Conservation (phyloP, 2,329 filamentous ascomycete species). For the Cordyceps fumosorosea region DNA sequence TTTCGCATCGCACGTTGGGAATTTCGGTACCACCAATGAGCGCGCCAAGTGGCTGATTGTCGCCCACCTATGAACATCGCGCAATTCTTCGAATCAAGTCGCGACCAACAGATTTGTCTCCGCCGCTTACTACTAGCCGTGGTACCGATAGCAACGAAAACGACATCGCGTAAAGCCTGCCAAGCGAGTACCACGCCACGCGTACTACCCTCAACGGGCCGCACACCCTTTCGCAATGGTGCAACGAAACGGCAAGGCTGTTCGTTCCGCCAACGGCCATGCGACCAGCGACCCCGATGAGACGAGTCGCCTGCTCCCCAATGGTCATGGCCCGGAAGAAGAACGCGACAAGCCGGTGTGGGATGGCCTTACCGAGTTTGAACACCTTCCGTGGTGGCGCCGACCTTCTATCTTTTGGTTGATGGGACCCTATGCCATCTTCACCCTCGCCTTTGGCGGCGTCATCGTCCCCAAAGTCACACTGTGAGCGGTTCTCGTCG, state of each 20-base stretch:
- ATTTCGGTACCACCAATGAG: neutral
- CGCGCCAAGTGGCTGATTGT: neutral
- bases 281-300: constrained; percentile 23
- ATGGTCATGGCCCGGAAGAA: constrained; percentile 17
- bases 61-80: neutral
- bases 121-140: neutral
- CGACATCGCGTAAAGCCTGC: neutral
- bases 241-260: neutral
- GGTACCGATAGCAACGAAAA: neutral
- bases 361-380: constrained; percentile 51
- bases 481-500: constrained; percentile 40
- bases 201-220: too few relatives aligned
- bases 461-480: constrained; percentile 82
- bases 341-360: constrained; percentile 27
- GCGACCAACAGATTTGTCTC: neutral
- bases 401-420: constrained; percentile 73
- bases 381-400: constrained; percentile 54
- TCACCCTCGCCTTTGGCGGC: constrained; percentile 80
- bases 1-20: neutral
- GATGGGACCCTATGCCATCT: constrained; percentile 70
- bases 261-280: constrained; percentile 13
- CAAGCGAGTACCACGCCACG: neutral
- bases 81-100: neutral
- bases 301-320: constrained; percentile 31
- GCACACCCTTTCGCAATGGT: neutral